Base-by-base conservation (phyloP, 805 yeast genomes). In the Hemisphaericaspora nanyangensis region DNA sequence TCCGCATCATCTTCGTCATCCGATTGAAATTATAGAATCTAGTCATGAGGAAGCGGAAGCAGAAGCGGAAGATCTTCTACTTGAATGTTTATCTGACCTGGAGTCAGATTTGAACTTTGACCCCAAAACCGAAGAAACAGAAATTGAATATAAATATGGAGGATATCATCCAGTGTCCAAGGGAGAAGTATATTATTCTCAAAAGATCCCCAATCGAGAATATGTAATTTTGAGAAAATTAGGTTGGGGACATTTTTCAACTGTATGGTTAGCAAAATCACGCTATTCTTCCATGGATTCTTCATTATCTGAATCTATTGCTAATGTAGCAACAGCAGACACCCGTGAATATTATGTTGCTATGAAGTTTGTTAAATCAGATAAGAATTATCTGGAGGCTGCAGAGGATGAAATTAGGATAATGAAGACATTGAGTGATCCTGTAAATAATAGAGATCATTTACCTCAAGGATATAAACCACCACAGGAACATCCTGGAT, bases 191-290 rank as follows among this genome's bases (percentile, higher is more conserved):
- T 76, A 77, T 49, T 76, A 76, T 29, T 53, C 64, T 6, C 55
- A 63, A 34, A 56, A 50, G 29, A 48, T 54, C 37, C 50, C 60
- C 3, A 60, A 66, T 39, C 62, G 69, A 19, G 55, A 55, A 27
- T 79, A 79, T 53, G 51, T 61, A 7, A 59, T 79, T 18, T 62
- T 76, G 16, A 60, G 84, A 20, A 80, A 80, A 54, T 60, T 80
- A 7, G 87, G 87, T 3, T 79, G 84, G 84, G 86, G 87, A 26
- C 84, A 80, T 51, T 80, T 80, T 49, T 76, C 82, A 29, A 79
- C 85, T 1, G 86, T 80, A n/a, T 80, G 85, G 85, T 56, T 80
- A 20, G 83, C 83, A 1, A 52, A 48, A 30, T 39, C 48, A 11
- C 29, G 46, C 27, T 40, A 36, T 25, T 44, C 38, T 17, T 4